Evolutionary conservation across 2,329 filamentous ascomycete species (phyloP), one percentile per base, ranked within the genome.

Genomic region (Lecanicillium sp.): DNA sequence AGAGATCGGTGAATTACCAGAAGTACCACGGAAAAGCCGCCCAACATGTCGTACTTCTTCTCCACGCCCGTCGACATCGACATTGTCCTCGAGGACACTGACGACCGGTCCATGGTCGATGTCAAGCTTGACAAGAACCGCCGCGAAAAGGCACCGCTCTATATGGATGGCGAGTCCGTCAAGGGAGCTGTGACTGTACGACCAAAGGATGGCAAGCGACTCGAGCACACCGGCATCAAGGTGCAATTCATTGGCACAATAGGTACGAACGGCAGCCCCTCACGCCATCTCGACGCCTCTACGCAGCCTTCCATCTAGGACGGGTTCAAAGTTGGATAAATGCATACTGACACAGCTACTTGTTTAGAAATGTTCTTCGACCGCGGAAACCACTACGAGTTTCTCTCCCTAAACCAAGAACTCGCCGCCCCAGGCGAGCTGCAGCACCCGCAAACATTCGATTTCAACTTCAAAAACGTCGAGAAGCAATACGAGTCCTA

Each of bases 401-500:
- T 98, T 65, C 83, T 98, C 43, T 95, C 88, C 27, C 78, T 96
- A 19, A 90, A 92, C 53, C 94, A 96, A 65, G 92, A 98, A 66
- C 80, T 98, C 29, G 92, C 92, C 14, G 89, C 92, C 14, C 92
- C 92, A 3, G 92, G 92, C 62, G 92, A 98, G 70, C 83, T 98
- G 42, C 92, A 96, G 60, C 94, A 98, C 65, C 92, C 92, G 31
- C 92, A 98, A 68, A 95, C 89, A 35, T 95, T 95, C 63, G 87
- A 94, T 51, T 98, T 98, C 78, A 94, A 95, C 70, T 98, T 98
- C 78, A 96, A 96, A 65, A 98, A 96, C 63, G 88, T 98, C 54
- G 92, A 98, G 75, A 98, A 98, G 73, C 89, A 94, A 64, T 98
- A 98, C 73, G 94, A 98, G 67, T 95, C 89, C 48, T 98, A 98